Percentiles rank a stretch among this genome's conserved stretches.
phyloP scores from a whole-genome alignment of 257 asterid species.

The Nicotiana obtusifolia region DNA sequence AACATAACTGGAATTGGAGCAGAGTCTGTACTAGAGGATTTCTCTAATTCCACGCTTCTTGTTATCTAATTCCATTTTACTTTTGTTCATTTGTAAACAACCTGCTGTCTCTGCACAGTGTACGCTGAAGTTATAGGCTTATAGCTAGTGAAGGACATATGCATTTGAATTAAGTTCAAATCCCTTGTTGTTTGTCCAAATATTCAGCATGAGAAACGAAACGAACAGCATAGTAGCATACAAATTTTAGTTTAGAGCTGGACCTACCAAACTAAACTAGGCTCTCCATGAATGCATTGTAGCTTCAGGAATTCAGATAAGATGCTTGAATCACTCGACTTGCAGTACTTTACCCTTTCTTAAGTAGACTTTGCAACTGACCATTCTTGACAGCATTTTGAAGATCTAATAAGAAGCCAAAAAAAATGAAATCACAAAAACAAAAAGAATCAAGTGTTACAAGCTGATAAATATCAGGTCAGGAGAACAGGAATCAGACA shows the following conservation, averaged over 20 bases:
- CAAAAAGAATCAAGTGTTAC: not conserved
- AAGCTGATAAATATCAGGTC: not conserved
- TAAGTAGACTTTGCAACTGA: conserved; percentile 28
- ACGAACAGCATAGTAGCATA: not conserved
- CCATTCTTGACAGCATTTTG: conserved; percentile 31
- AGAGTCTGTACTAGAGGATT: not conserved
- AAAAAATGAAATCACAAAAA: not conserved
- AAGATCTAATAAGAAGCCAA: conserved; percentile 30
- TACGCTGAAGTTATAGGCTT: not conserved
- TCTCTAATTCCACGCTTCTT: not conserved
- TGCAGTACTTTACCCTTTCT: conserved; percentile 19
- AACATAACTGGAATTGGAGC: not conserved
- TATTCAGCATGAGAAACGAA: not conserved
- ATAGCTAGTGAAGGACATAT: not conserved
- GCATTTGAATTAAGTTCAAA: not conserved
- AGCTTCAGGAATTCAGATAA: not conserved
- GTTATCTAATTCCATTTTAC: not conserved
- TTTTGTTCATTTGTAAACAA: not conserved
- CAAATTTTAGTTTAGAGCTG: not conserved
- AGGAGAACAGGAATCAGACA: not conserved
- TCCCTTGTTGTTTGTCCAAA: not conserved
- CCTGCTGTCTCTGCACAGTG: not conserved
- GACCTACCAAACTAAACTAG: not conserved
- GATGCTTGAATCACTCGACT: not conserved
- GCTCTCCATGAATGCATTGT: not conserved